Evolutionary conservation across 352 stramenopile species (phyloP).

Genomic region (Pythium chondricola): DNA sequence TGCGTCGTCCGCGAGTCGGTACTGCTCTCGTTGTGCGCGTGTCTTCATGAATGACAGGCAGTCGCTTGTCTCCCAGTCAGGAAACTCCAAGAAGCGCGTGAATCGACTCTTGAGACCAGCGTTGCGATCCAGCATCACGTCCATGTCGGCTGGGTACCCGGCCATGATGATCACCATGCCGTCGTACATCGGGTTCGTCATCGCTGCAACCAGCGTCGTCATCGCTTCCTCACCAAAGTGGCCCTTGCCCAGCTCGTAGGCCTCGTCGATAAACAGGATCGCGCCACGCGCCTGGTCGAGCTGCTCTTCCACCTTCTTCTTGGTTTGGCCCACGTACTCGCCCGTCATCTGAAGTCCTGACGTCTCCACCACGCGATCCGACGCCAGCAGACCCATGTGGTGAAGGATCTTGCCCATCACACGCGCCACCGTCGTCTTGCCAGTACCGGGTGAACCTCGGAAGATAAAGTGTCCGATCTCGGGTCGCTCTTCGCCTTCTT

Average conservation of each 20-base stretch:
- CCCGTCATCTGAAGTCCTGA: constrained; percentile 85
- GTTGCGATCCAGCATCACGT: constrained; percentile 87
- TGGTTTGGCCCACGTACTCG: constrained; percentile 85
- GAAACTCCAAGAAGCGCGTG: constrained; percentile 85
- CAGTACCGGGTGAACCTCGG: constrained; percentile 80
- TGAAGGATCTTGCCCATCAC: constrained; percentile 92
- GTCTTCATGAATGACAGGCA: constrained; percentile 58
- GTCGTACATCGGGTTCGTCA: constrained; percentile 80
- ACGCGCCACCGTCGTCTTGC: constrained; percentile 89
- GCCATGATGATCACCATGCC: constrained; percentile 89
- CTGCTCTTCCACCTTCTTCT: constrained; percentile 84
- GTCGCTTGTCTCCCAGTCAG: constrained; percentile 80
- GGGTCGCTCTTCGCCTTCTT: constrained; percentile 50
- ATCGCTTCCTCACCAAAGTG: constrained; percentile 82
- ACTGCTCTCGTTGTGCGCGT: constrained; percentile 35
- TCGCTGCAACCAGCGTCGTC: constrained; percentile 84
- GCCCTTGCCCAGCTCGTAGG: constrained; percentile 86
- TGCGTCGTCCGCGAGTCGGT: constrained; percentile 25
- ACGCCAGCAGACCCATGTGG: constrained; percentile 86
- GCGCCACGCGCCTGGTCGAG: constrained; percentile 86
- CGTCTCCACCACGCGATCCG: constrained; percentile 89
- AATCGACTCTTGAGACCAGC: constrained; percentile 89
- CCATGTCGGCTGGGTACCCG: constrained; percentile 85
- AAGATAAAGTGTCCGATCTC: constrained; percentile 85
- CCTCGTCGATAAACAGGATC: constrained; percentile 92